A percentile compares a stretch with the other conserved stretches of the same genome.
These are phyloP conservation scores for Pilaira anomala DNA, from an alignment of 192 early-diverging fungal genomes.

Conservation along the genomic window DNA sequence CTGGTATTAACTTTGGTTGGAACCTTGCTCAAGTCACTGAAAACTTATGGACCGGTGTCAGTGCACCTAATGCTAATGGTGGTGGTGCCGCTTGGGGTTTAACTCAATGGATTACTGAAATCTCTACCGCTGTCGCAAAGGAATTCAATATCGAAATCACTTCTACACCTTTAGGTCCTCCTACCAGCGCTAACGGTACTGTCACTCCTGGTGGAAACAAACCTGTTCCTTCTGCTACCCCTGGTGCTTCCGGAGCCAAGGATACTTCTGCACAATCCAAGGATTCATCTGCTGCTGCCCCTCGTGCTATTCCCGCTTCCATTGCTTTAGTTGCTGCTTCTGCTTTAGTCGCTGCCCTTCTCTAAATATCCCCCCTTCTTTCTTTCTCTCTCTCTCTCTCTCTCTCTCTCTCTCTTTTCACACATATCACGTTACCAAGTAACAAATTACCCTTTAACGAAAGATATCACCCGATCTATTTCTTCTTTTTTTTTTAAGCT, in stretches of 20 bases:
- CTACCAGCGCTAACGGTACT: neutral
- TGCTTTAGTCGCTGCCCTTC: conserved; percentile 4
- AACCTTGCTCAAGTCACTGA: conserved; percentile 32
- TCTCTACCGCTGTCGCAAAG: conserved; percentile 21
- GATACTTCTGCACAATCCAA: neutral
- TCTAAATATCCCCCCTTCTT: neutral
- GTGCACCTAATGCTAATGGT: conserved; percentile 15
- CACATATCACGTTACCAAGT: no score
- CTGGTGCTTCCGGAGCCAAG: neutral
- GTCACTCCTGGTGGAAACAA: conserved; percentile 11
- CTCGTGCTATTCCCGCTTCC: conserved; percentile 3
- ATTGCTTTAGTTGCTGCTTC: conserved; percentile 16
- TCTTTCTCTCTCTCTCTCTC: no score
- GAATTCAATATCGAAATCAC: conserved; percentile 21
- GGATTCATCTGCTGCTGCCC: neutral
- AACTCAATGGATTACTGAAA: conserved; percentile 42
- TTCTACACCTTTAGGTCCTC: conserved; percentile 6
- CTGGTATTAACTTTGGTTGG: conserved; percentile 47
- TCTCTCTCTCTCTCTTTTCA: neutral
- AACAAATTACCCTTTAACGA: no score
- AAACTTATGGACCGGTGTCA: conserved; percentile 33
- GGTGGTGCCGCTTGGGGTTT: conserved; percentile 43
- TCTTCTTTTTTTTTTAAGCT: no score
- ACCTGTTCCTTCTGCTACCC: neutral
- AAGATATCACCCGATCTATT: no score